Evolutionary conservation across 768 basidiomycete genomes (phyloP), one percentile per base, ranked within the genome.

Genomic region (Phylloporus rhodoxanthus): DNA sequence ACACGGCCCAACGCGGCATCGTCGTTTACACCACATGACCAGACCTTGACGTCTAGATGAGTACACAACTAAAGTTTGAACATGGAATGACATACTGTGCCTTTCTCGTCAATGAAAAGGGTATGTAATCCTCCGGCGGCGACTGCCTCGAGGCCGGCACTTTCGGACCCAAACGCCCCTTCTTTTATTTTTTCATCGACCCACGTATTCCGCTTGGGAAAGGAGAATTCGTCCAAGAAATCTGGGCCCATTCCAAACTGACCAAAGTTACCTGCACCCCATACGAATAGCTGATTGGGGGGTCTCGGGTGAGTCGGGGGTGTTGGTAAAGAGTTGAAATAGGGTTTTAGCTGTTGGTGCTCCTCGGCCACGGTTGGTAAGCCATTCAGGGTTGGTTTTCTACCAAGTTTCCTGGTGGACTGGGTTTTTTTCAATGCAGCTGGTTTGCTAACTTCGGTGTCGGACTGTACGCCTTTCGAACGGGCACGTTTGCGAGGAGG

Each of bases 191-290:
- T 79, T 60, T 82, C 72, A 57, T 91, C 84, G 20, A 89, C 76
- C 84, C 86, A 90, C 0, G 67, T 53, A 64, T 90, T 92, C 49
- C 83, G 78, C 60, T 78, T 84, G 8, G 93, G 93, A 55, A 84
- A 85, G 46, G 76, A 69, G 48, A 86, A 76, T 67, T 95, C 91
- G 50, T 74, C 81, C 28, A 91, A 71, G 43, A 71, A 63, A 55
- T 84, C 80, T 4, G 82, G 81, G 32, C 95, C 95, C 73, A 95
- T 80, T 28, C 94, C 96, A 60, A 96, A 87, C 67, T 98, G 94
- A 26, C 93, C 94, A 71, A 92, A 91, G 68, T 95, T 93, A 23
- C 92, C 93, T 10, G 85, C 83, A 7, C 95, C 95, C 80, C 89
- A 97, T 8, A 80, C 84, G 55, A 93, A 95, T 15, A 93, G 74